Conservation (phyloP, 2,329 filamentous ascomycete genomes). For the Fusarium acutatum region DNA sequence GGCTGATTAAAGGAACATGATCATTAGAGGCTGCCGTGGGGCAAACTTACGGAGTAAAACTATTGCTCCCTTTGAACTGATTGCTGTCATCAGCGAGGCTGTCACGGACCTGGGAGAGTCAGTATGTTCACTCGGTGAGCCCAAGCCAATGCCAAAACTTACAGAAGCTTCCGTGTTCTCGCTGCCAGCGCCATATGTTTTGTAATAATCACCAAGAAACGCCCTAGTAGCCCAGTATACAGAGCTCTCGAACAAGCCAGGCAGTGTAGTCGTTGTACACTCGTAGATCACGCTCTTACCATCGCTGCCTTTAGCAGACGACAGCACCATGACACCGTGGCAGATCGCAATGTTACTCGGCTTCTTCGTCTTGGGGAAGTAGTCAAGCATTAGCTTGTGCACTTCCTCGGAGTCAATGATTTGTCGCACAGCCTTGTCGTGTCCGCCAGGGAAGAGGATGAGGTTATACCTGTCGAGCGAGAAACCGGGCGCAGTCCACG, state of each 20-base stretch:
- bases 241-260: background rate
- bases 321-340: background rate
- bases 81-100: background rate
- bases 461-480: background rate
- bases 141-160: too few relatives aligned
- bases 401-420: background rate
- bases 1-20: accelerated
- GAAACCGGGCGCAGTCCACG: background rate
- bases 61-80: background rate
- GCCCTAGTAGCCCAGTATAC: background rate
- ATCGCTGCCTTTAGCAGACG: background rate
- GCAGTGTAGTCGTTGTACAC: background rate
- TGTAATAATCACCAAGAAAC: background rate
- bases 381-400: background rate
- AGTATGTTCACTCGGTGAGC: background rate
- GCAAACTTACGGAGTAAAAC: background rate
- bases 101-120: accelerated
- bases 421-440: background rate
- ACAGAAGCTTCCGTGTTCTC: background rate
- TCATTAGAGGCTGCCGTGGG: accelerated
- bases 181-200: background rate
- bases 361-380: background rate
- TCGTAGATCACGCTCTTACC: background rate
- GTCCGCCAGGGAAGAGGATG: background rate
- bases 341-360: background rate